These are phyloP conservation scores for Pyrenochaeta sp. DNA, from an alignment of 2,329 filamentous ascomycete genomes.

Conservation along the genomic window DNA sequence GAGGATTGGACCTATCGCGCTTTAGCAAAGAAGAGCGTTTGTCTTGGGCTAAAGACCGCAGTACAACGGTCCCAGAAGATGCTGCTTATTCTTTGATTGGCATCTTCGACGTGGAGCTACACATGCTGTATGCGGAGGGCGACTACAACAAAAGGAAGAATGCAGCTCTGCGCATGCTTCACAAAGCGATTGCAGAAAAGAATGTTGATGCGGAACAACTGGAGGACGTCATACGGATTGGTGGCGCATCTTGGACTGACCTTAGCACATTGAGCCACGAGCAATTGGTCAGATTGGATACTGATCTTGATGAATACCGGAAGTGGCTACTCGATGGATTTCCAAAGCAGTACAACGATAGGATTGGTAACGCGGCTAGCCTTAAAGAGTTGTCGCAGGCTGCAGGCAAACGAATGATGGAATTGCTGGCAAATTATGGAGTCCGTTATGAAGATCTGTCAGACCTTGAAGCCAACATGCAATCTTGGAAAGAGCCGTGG, in stretches of 20 bases:
- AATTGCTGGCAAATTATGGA: not conserved
- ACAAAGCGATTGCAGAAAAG: not conserved
- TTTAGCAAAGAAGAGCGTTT: constrained; percentile 16
- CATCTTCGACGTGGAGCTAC: constrained; percentile 16
- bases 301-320: not conserved
- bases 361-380: not conserved
- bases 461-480: not conserved
- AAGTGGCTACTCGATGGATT: constrained; percentile 1
- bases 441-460: not conserved
- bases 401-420: not conserved
- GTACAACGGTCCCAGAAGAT: constrained; percentile 17
- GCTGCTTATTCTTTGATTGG: constrained; percentile 12
- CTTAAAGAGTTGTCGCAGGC: not conserved
- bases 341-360: not conserved
- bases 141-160: constrained; percentile 1
- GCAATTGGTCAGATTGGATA: not conserved
- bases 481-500: constrained; percentile 1
- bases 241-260: not conserved
- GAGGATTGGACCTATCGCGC: constrained; percentile 3
- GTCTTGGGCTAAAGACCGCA: constrained; percentile 12
- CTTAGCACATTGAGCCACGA: not conserved
- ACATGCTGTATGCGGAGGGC: constrained; percentile 2
- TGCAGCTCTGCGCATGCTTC: not conserved
- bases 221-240: not conserved
- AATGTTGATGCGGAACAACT: not conserved